Percentiles rank a stretch among this genome's conserved stretches.
Conservation (phyloP, 257 asterid species). For the Scutellaria galericulata region DNA sequence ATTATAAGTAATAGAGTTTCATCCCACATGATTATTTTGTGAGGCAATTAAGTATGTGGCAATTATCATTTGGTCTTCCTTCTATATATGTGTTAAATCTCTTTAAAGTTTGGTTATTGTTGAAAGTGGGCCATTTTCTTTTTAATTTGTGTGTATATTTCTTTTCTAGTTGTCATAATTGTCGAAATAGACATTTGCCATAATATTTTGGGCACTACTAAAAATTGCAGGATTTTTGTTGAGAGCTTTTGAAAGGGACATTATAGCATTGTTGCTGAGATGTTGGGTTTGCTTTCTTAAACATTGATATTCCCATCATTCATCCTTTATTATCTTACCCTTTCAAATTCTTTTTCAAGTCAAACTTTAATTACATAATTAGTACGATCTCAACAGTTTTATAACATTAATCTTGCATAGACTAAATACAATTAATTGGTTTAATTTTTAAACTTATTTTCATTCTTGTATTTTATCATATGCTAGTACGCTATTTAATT, state of each 20-base stretch:
- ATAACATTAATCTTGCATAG: background rate
- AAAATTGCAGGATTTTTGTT: slow-evolving; percentile 38
- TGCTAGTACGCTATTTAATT: no score
- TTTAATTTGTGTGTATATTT: slow-evolving; percentile 32
- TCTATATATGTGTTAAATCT: background rate
- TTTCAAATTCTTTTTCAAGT: slow-evolving; percentile 30
- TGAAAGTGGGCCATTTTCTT: slow-evolving; percentile 28
- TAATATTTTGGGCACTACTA: slow-evolving; percentile 54
- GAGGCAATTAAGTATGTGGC: background rate
- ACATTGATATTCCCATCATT: slow-evolving; percentile 30
- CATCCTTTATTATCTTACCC: slow-evolving; percentile 8
- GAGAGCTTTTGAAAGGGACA: slow-evolving; percentile 45
- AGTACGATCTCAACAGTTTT: slow-evolving; percentile 13
- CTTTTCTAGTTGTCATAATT: slow-evolving; percentile 45
- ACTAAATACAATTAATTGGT: background rate
- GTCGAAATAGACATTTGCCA: slow-evolving; percentile 51
- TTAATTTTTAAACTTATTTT: no score
- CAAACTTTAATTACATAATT: slow-evolving; percentile 32
- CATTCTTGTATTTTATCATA: no score
- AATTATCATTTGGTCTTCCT: slow-evolving; percentile 2
- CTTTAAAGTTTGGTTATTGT: background rate
- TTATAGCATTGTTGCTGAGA: slow-evolving; percentile 39
- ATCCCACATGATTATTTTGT: no score
- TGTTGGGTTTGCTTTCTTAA: slow-evolving; percentile 38
- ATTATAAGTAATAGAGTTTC: no score